Percentiles rank a stretch among this genome's conserved stretches.
These are phyloP conservation scores for Suhomyces terraborum DNA, from an alignment of 1,139 yeast species.

Conservation along the genomic window DNA sequence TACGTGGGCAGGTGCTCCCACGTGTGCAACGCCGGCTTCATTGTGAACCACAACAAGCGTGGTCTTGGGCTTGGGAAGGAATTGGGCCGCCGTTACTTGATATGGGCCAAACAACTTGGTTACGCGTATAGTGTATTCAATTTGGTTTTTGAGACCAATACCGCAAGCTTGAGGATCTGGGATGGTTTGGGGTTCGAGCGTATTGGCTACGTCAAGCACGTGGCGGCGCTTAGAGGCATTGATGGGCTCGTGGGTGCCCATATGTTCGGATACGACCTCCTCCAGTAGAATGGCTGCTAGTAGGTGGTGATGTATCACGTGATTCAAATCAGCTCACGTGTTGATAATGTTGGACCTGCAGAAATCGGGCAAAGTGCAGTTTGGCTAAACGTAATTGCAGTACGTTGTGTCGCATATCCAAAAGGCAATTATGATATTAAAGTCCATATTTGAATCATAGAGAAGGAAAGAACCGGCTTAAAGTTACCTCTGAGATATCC, in stretches of 20 bases:
- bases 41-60: slow-evolving; percentile 56
- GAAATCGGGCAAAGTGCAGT: too few species aligned
- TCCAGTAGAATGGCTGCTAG: too few species aligned
- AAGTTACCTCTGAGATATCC: too few species aligned
- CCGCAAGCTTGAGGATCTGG: slow-evolving; percentile 72
- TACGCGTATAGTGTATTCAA: slow-evolving; percentile 81
- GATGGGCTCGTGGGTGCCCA: slow-evolving; percentile 66
- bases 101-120: slow-evolving; percentile 70
- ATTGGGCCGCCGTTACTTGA: slow-evolving; percentile 60
- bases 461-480: too few species aligned
- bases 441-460: too few species aligned
- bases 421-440: too few species aligned
- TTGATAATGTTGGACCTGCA: too few species aligned
- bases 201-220: slow-evolving; percentile 68
- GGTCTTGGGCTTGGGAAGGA: slow-evolving; percentile 64
- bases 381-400: too few species aligned
- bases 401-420: too few species aligned
- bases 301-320: background rate
- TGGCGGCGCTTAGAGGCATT: slow-evolving; percentile 63
- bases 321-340: background rate
- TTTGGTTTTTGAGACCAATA: slow-evolving; percentile 72
- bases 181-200: slow-evolving; percentile 72
- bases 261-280: slow-evolving; percentile 61
- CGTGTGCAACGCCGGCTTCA: slow-evolving; percentile 77
- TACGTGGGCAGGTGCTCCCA: slow-evolving; percentile 78